Conservation (phyloP, 2,329 filamentous ascomycete genomes). For the Arachnopeziza araneosa region DNA sequence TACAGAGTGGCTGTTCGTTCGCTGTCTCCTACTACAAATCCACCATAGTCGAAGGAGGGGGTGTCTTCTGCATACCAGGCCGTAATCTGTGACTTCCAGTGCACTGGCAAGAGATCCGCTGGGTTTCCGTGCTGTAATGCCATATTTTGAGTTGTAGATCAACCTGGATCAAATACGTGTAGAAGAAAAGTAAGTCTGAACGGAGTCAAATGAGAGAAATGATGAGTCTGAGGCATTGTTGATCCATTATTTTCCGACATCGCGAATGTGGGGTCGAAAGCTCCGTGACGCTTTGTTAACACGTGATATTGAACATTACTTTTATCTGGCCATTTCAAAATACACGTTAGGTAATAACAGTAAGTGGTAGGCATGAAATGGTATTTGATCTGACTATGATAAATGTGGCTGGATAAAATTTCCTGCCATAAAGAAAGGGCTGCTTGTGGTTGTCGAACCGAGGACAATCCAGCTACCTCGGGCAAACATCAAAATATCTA, state of each 20-base stretch:
- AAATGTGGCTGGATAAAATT: background rate
- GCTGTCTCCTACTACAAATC: slow-evolving; percentile 83
- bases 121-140: slow-evolving; percentile 46
- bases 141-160: slow-evolving; percentile 15
- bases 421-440: background rate
- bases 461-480: background rate
- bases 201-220: background rate
- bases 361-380: too few species aligned
- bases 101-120: slow-evolving; percentile 73
- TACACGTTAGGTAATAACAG: background rate
- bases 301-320: background rate
- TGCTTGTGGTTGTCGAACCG: background rate
- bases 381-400: too few species aligned
- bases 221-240: background rate
- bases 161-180: background rate
- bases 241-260: background rate
- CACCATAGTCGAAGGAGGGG: slow-evolving; percentile 93
- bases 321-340: background rate
- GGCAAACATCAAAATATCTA: background rate
- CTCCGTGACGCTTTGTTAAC: background rate
- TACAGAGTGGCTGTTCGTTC: slow-evolving; percentile 60
- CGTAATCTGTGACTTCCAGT: slow-evolving; percentile 75
- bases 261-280: background rate
- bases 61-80: slow-evolving; percentile 94
- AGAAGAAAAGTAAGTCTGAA: background rate